Percentiles rank a stretch among this genome's conserved stretches.
Evolutionary conservation across 345 rosid species (phyloP).

Genomic region (Reutealis trisperma): DNA sequence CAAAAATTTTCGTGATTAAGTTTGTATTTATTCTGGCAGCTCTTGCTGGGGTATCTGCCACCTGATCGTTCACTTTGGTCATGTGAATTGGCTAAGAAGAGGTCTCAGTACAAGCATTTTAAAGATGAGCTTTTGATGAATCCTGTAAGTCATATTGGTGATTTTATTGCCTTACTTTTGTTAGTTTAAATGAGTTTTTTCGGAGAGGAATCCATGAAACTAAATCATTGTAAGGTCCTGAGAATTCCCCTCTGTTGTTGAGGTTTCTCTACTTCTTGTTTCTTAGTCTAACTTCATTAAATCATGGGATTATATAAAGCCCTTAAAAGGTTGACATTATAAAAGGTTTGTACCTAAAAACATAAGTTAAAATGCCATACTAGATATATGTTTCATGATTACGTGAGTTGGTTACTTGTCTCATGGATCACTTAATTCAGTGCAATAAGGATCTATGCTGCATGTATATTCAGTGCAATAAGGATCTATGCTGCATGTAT

Average conservation of each 20-base stretch:
- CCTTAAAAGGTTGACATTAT: not conserved
- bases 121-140: constrained; percentile 92
- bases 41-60: constrained; percentile 78
- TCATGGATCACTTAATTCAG: not conserved
- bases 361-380: not conserved
- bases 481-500: not conserved
- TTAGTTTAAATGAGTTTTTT: not conserved
- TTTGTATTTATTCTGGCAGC: constrained; percentile 47
- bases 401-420: not conserved
- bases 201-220: not conserved
- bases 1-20: no score
- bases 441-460: not conserved
- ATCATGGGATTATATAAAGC: constrained; percentile 1
- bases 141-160: constrained; percentile 59
- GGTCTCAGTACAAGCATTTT: constrained; percentile 86
- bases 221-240: not conserved
- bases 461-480: not conserved
- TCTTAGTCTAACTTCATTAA: not conserved
- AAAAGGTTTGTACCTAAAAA: not conserved
- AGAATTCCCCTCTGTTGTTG: not conserved
- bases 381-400: constrained; percentile 5
- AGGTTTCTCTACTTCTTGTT: not conserved
- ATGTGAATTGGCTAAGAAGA: constrained; percentile 77
- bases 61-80: constrained; percentile 81
- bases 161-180: not conserved